Conservation (phyloP, 805 yeast genomes). For the Zygosaccharomyces kombuchaensis region DNA sequence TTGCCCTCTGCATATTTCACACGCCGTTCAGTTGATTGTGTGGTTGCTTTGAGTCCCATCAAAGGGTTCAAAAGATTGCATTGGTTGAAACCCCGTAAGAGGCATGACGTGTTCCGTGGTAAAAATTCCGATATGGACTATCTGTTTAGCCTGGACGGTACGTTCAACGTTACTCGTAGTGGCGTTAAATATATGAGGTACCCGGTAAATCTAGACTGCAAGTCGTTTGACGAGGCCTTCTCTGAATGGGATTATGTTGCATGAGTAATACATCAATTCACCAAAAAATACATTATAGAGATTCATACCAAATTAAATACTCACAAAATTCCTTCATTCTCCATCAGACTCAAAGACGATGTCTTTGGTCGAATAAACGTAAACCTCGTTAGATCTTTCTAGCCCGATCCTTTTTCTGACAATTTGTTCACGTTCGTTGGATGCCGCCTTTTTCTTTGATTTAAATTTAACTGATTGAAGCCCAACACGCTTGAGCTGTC, state of each 20-base stretch:
- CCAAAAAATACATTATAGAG: background rate
- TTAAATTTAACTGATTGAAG: conserved; percentile 50
- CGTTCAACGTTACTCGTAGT: conserved; percentile 23
- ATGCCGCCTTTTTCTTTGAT: conserved; percentile 25
- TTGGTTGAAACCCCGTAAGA: conserved; percentile 32
- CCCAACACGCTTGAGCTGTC: conserved; percentile 53
- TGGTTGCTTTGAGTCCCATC: conserved; percentile 26
- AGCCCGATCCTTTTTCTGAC: conserved; percentile 28
- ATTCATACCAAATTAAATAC: background rate
- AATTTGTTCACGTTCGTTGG: conserved; percentile 20
- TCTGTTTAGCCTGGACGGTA: conserved; percentile 16
- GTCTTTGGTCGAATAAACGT: conserved; percentile 41
- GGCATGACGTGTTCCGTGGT: conserved; percentile 25
- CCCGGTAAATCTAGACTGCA: conserved; percentile 25
- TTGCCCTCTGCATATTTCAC: conserved; percentile 25
- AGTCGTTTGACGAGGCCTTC: conserved; percentile 26
- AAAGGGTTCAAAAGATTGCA: conserved; percentile 32
- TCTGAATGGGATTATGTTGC: conserved; percentile 28
- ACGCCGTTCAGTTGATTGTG: conserved; percentile 26
- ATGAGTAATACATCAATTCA: background rate
- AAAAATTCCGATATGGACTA: conserved; percentile 25
- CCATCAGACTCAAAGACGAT: conserved; percentile 39
- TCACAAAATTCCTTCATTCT: conserved; percentile 10
- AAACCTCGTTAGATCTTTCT: conserved; percentile 36
- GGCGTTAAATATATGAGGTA: conserved; percentile 28